A percentile compares a stretch with the other conserved stretches of the same genome.
Evolutionary conservation across 768 basidiomycete genomes (phyloP).

Genomic region (Holtermanniella nyarrowii): DNA sequence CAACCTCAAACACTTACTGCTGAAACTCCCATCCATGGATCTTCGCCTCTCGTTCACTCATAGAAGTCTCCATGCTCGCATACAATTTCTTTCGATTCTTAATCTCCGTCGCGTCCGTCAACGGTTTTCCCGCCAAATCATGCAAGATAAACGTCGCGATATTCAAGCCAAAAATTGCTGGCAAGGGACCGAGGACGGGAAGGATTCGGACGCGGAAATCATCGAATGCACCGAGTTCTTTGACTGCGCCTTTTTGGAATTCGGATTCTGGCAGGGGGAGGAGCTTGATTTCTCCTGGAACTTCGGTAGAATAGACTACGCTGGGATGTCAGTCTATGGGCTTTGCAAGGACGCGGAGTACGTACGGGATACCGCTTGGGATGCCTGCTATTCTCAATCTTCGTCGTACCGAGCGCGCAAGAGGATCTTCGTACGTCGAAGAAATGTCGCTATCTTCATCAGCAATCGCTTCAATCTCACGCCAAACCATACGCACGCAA

Average conservation of each 20-base stretch:
- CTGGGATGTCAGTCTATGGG: conserved; percentile 49
- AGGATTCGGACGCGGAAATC: conserved; percentile 89
- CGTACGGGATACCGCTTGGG: conserved; percentile 43
- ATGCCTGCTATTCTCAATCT: conserved; percentile 45
- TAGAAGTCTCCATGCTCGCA: conserved; percentile 62
- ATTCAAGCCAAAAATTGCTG: conserved; percentile 81
- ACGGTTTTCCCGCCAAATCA: conserved; percentile 71
- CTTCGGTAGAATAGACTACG: conserved; percentile 92
- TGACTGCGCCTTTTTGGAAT: conserved; percentile 75
- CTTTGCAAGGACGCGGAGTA: neutral
- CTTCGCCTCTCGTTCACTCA: conserved; percentile 64
- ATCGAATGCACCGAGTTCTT: conserved; percentile 79
- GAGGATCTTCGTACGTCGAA: conserved; percentile 80
- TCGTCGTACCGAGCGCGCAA: conserved; percentile 79
- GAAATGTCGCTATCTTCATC: conserved; percentile 64
- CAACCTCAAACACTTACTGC: conserved; percentile 1
- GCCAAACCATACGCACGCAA: conserved; percentile 42
- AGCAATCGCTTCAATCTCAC: neutral
- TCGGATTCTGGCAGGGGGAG: conserved; percentile 86
- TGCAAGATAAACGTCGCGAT: conserved; percentile 81
- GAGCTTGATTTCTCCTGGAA: conserved; percentile 74
- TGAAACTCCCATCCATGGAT: conserved; percentile 47
- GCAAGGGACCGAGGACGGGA: conserved; percentile 81
- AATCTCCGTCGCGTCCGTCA: conserved; percentile 70
- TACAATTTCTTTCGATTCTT: conserved; percentile 78